A percentile compares a stretch with the other conserved stretches of the same genome.
These are phyloP conservation scores for Stygiomarasmius scandens DNA, from an alignment of 1,284 basidiomycete species.

Conservation along the genomic window DNA sequence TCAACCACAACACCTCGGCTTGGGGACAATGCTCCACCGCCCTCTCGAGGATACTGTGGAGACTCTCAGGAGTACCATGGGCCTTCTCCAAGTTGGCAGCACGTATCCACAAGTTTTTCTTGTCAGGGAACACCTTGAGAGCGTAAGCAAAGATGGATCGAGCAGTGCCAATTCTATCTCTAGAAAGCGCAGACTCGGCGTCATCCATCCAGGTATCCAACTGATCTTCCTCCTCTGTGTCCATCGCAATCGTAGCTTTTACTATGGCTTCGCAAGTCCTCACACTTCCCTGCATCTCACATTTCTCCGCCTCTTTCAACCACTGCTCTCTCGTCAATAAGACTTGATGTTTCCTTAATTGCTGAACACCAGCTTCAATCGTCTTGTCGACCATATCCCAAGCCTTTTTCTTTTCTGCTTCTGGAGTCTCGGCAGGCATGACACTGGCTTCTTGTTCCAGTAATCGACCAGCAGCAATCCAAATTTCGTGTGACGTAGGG, in stretches of 20 bases:
- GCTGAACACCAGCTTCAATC: slow-evolving; percentile 82
- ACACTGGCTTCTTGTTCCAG: slow-evolving; percentile 80
- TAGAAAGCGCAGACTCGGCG: slow-evolving; percentile 79
- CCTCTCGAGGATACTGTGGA: slow-evolving; percentile 81
- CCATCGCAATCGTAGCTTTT: slow-evolving; percentile 93
- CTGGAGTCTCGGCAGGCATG: slow-evolving; percentile 27
- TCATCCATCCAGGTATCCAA: slow-evolving; percentile 91
- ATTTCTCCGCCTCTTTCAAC: slow-evolving; percentile 93
- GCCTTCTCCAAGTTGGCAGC: slow-evolving; percentile 92
- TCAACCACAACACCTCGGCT: slow-evolving; percentile 95
- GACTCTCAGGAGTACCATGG: slow-evolving; percentile 81
- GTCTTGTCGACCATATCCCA: slow-evolving; percentile 83
- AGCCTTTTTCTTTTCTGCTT: slow-evolving; percentile 58
- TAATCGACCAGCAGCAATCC: slow-evolving; percentile 94
- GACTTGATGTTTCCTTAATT: slow-evolving; percentile 83
- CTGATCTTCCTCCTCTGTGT: slow-evolving; percentile 93
- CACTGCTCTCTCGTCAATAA: slow-evolving; percentile 93
- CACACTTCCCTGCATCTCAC: slow-evolving; percentile 85
- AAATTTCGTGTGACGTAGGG: slow-evolving; percentile 96
- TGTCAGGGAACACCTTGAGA: slow-evolving; percentile 88
- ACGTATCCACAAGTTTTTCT: slow-evolving; percentile 81
- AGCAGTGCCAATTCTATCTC: slow-evolving; percentile 81
- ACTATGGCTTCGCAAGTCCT: slow-evolving; percentile 93
- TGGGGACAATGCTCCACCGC: slow-evolving; percentile 92
- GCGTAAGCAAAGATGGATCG: slow-evolving; percentile 90